phyloP scores from a whole-genome alignment of 2,329 filamentous ascomycete genomes.

The Ceratocystis diversiconidia region DNA sequence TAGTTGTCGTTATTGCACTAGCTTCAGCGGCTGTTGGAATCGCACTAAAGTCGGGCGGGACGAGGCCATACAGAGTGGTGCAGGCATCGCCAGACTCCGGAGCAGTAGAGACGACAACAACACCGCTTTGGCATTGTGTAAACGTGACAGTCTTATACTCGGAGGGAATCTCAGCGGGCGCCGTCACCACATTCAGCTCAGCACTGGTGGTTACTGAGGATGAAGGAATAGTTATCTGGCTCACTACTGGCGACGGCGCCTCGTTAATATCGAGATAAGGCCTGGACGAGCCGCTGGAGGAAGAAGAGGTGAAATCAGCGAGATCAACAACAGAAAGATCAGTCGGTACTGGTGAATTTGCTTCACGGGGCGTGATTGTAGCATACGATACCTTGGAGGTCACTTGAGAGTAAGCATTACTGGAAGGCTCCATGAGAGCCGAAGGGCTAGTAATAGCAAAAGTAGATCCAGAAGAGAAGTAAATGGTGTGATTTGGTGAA shows the following conservation, averaged over 20 bases:
- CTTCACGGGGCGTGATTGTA: not conserved
- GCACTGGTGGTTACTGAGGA: not conserved
- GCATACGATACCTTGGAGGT: conserved; percentile 8
- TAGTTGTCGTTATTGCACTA: conserved; percentile 11
- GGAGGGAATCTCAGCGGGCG: conserved; percentile 6
- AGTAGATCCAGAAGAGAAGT: not conserved
- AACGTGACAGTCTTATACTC: conserved; percentile 16
- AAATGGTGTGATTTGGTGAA: not conserved
- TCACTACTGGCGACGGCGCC: not conserved
- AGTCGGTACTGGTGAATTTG: not conserved
- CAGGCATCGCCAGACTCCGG: not conserved
- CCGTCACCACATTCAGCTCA: conserved; percentile 6
- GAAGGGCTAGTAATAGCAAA: not conserved
- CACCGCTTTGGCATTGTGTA: conserved; percentile 11
- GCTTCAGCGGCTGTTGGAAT: conserved; percentile 6
- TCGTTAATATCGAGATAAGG: conserved; percentile 11
- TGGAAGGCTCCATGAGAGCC: not conserved
- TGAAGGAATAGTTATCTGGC: not conserved
- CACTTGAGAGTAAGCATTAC: not conserved
- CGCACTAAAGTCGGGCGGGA: conserved; percentile 9
- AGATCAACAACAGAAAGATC: conserved; percentile 16
- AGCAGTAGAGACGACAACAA: not conserved
- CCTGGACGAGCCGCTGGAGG: not conserved
- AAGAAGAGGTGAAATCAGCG: conserved; percentile 1
- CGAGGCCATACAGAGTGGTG: conserved; percentile 10